Conservation (phyloP, 306 rosid genomes). For the Macrotyloma uniflorum region DNA sequence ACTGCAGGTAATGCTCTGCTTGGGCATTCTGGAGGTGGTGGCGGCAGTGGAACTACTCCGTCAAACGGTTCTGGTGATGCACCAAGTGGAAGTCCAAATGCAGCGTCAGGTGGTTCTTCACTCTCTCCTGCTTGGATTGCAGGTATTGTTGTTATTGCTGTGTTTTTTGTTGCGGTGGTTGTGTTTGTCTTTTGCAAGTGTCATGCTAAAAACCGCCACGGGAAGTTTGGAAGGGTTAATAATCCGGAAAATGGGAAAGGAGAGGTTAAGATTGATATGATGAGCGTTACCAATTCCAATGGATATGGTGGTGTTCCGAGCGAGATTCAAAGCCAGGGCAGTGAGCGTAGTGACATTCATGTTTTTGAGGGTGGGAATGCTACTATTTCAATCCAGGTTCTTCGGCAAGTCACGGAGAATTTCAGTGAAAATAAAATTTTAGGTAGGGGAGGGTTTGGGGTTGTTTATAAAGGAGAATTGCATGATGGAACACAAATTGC, state of each 20-base stretch:
- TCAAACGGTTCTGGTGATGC: background rate
- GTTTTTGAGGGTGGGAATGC: constrained; percentile 78
- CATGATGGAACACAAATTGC: constrained; percentile 88
- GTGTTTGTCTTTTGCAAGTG: constrained; percentile 72
- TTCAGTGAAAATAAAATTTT: constrained; percentile 72
- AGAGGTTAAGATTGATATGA: constrained; percentile 53
- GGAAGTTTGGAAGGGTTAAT: constrained; percentile 61
- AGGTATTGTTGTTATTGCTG: background rate
- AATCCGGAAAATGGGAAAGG: constrained; percentile 60
- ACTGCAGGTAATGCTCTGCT: constrained; percentile 57
- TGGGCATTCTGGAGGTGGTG: constrained; percentile 52
- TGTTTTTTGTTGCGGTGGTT: constrained; percentile 45
- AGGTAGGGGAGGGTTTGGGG: constrained; percentile 93
- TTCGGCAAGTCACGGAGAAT: constrained; percentile 71
- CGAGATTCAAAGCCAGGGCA: constrained; percentile 76
- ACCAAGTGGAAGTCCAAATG: background rate
- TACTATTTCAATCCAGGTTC: constrained; percentile 74
- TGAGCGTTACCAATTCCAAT: constrained; percentile 55
- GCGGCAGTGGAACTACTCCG: constrained; percentile 44
- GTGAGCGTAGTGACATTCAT: constrained; percentile 57
- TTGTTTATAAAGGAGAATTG: constrained; percentile 81
- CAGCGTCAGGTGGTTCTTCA: background rate
- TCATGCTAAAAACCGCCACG: constrained; percentile 49
- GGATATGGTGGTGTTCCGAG: constrained; percentile 71
- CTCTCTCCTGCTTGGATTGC: background rate